phyloP scores from a whole-genome alignment of 2,329 filamentous ascomycete genomes.

The Paracamarosporium sp. region DNA sequence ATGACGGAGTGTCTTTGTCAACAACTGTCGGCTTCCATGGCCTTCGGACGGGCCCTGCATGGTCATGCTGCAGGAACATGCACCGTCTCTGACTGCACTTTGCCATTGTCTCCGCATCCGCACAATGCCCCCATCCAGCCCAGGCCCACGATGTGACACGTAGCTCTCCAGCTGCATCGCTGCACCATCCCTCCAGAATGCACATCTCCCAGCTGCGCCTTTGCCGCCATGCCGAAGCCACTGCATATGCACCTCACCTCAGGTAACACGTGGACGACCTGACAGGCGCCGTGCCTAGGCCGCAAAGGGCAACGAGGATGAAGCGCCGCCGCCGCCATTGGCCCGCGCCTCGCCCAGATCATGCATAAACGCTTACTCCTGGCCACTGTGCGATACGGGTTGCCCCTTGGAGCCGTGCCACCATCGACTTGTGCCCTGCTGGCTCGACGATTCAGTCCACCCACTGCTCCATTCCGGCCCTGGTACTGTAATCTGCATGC shows the following conservation, averaged over 20 bases:
- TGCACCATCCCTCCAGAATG: neutral
- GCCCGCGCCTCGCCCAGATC: neutral
- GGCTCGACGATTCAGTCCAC: neutral
- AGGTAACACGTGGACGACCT: constrained; percentile 6
- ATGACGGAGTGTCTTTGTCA: neutral
- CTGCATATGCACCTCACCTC: neutral
- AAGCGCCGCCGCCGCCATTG: neutral
- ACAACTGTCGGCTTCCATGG: neutral
- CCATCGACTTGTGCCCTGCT: neutral
- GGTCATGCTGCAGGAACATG: constrained; percentile 3
- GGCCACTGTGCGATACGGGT: neutral
- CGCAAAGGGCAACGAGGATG: neutral
- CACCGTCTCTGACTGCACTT: neutral
- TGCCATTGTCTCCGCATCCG: neutral
- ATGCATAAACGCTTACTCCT: neutral
- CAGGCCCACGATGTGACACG: neutral
- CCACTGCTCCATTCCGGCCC: neutral
- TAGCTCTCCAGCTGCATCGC: neutral
- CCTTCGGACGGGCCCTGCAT: constrained; percentile 5
- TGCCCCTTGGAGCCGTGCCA: neutral
- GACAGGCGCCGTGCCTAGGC: neutral
- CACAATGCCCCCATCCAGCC: neutral
- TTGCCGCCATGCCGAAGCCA: neutral
- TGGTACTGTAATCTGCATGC: neutral
- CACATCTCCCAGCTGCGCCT: neutral